A percentile compares a stretch with the other conserved stretches of the same genome.
phyloP scores from a whole-genome alignment of 805 yeast species.

The Nematodospora valgi region DNA sequence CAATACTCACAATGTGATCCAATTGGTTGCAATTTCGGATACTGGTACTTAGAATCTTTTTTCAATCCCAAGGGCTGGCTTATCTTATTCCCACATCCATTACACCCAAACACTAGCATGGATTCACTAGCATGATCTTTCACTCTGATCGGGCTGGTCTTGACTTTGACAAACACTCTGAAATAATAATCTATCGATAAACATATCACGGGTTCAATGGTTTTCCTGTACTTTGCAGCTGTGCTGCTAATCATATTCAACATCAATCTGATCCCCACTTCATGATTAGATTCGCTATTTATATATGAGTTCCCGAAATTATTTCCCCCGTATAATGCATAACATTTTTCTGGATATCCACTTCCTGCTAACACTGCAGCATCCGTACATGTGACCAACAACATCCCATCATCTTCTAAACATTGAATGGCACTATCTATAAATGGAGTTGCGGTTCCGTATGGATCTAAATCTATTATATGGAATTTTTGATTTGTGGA shows the following conservation, averaged over 20 bases:
- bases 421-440: conserved; percentile 86
- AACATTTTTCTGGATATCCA: conserved; percentile 96
- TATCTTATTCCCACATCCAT: conserved; percentile 76
- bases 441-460: conserved; percentile 96
- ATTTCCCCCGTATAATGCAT: conserved; percentile 90
- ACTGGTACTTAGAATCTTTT: conserved; percentile 52
- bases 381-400: conserved; percentile 94
- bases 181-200: conserved; percentile 92
- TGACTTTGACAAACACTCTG: conserved; percentile 76
- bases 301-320: conserved; percentile 60
- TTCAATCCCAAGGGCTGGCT: conserved; percentile 72
- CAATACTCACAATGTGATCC: conserved; percentile 68
- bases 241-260: conserved; percentile 69
- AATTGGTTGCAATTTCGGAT: conserved; percentile 44
- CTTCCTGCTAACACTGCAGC: conserved; percentile 93
- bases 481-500: conserved; percentile 58
- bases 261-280: conserved; percentile 85
- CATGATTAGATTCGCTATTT: conserved; percentile 78
- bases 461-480: conserved; percentile 92
- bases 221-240: conserved; percentile 86
- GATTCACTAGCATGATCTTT: conserved; percentile 75
- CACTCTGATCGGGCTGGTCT: conserved; percentile 74
- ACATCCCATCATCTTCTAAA: conserved; percentile 78
- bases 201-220: conserved; percentile 82
- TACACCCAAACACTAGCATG: conserved; percentile 77